Base-by-base conservation (phyloP, 495 filamentous ascomycete genomes). In the Astrothelium subdiscretum region DNA sequence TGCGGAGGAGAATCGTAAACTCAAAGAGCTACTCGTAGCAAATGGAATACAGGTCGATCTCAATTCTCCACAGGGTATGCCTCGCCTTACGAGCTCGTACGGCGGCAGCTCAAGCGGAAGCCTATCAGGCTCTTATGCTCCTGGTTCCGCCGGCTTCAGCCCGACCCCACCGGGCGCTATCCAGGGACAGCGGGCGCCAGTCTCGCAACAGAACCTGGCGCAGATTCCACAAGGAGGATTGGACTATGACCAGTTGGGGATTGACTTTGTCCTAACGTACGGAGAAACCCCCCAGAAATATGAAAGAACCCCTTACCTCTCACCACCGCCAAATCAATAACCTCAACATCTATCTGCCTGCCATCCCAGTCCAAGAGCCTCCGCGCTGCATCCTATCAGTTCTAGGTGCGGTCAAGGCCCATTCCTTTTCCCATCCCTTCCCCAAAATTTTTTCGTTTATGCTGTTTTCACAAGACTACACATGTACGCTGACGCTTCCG, bases 261-360 rank as follows among this genome's bases (percentile, higher is more conserved):
- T 97, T 72, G 92, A 97, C 72, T 97, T 97, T 79, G 91, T 97
- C 59, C 82, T 97, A 76, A 89, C 88, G 91, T 97, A 89, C 78
- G 90, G 26, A n/a, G 31, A 31, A 32, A 26, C 32, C n/a, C 59
- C 51, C 51, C 60, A 32, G 48, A 54, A 54, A 54, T 54, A 27
- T 54, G 48, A 54, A 11, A 54, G 65, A 74, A 80, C 77, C 77
- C 79, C 83, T 61, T 85, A 85, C 74, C 78, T 82, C 71, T 85
- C 83, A 76, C 82, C 82, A 79, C 83, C 83, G 72, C 81, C 75
- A 63, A 79, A 83, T 67, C 80, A 73, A 65, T 29, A n/a, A 35
- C 44, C 48, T 58, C 6, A 54, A 5, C 15, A 29, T 24, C 48
- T 29, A 8, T 54, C n/a, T 58, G 2, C 24, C 32, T 51, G 31